Base-by-base conservation (phyloP, 1,284 basidiomycete species). In the Ustilago curta region DNA sequence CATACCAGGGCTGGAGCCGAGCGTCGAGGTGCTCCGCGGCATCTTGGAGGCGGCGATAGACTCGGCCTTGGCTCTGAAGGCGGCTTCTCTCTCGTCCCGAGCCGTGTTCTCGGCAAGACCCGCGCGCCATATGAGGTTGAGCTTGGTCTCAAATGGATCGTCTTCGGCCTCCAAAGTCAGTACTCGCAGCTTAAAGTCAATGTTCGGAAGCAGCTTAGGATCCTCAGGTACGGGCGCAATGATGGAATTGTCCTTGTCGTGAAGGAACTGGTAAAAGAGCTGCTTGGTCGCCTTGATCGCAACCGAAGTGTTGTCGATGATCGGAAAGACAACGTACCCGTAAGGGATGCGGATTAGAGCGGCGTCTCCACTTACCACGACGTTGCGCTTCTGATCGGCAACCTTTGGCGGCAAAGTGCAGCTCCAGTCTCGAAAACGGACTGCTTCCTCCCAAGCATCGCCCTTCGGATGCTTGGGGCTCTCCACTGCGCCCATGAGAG, bases 81-180 rank as follows among this genome's bases (percentile, higher is more conserved):
- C 92, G 19, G 91, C 90, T 59, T 95, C 92, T 1, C 94, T 89
- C 60, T 91, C 91, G 56, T 91, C 85, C 23, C 95, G 88, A n/a
- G 90, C 88, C 57, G 88, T 88, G 53, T 91, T 91, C 65, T 95
- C 95, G 50, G 91, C 89, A 40, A 89, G 86, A 0, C 94, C 95
- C 35, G 91, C 89, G 59, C 90, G 88, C 88, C 90, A 93, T 39
- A 94, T 92, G 14, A 93, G 87, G 52, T 91, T 92, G 35, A 98
- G 85, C 69, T 88, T 90, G 25, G 90, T 90, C 85, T 99, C 96
- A 60, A 97, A 90, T 0, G 91, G 89, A 81, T 96, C 93, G 83
- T 99, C 96, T 25, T 91, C 89, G n/a, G 91, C 91, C 85, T 98
- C 95, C 6, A 94, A 16, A 14, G 84, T 78, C 25, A 89, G 87